phyloP scores from a whole-genome alignment of 495 filamentous ascomycete genomes.

The Xylaria intraflava region DNA sequence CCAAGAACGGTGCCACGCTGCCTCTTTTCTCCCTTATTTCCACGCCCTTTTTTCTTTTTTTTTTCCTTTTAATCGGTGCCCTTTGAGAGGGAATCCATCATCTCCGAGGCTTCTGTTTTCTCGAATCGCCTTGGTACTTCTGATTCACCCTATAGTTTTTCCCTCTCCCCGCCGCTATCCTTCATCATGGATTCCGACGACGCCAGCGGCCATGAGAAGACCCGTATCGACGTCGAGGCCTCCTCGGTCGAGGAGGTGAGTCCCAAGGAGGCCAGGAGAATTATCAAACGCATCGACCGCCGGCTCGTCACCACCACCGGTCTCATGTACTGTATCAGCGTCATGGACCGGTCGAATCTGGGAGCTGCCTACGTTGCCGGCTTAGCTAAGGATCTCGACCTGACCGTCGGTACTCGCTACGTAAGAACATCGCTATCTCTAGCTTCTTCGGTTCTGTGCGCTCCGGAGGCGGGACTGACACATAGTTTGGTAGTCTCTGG shows the following conservation, averaged over 20 bases:
- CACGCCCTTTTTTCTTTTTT: conserved; percentile 3
- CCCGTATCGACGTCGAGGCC: conserved; percentile 18
- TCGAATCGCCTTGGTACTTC: not conserved
- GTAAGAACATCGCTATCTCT: conserved; percentile 11
- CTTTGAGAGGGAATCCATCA: not conserved
- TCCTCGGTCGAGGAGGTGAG: conserved; percentile 12
- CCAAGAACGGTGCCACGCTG: not conserved
- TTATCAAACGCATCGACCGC: conserved; percentile 53
- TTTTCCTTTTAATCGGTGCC: not conserved
- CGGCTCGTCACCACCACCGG: conserved; percentile 52
- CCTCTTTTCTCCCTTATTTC: no score
- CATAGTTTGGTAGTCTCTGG: conserved; percentile 30
- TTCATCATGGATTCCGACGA: conserved; percentile 20
- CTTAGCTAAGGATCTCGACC: conserved; percentile 43
- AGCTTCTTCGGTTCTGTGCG: not conserved
- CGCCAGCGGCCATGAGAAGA: conserved; percentile 17
- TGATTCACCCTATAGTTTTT: not conserved
- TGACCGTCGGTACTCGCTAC: conserved; percentile 39
- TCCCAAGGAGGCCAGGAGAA: conserved; percentile 24
- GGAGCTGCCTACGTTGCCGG: conserved; percentile 50
- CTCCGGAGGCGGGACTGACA: not conserved
- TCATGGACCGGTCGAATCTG: conserved; percentile 60
- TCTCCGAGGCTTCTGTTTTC: not conserved
- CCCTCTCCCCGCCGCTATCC: not conserved
- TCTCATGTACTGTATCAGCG: conserved; percentile 52